Base-by-base conservation (phyloP, 768 basidiomycete genomes). In the Pilatotrama ljubarskyi region DNA sequence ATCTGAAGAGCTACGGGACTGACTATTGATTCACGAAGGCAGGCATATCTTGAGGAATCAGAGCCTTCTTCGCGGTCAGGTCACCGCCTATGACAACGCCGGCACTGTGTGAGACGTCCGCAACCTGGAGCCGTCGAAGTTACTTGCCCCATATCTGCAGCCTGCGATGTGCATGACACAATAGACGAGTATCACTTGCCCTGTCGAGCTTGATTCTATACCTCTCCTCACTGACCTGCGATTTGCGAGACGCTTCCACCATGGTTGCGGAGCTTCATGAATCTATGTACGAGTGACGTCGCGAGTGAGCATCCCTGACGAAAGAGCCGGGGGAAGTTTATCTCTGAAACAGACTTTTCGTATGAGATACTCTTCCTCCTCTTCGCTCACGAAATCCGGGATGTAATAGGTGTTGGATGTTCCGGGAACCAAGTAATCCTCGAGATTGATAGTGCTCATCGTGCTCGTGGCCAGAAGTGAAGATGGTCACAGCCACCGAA, bases 241-340 rank as follows among this genome's bases (percentile, higher is more conserved):
- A 64, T 89, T 89, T 4, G 81, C 76, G 11, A 92, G 77, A 13
- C 79, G 82, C 71, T 87, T 94, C 93, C 93, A 95, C 70, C 84
- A 89, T 25, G 84, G 86, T 66, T 83, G 84, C n/a, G 93, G 88
- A 2, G 86, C 83, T 64, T 90, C 90, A 40, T 74, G 69, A 61
- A 95, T 91, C 94, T 95, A 59, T 55, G 35, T 11, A 17, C 32
- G 37, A 44, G 53, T 49, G 38, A 51, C 53, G 42, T 35, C 46
- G n/a, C 51, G 51, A 32, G 51, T 55, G 36, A 60, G 47, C 40
- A 38, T 24, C 43, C 22, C 6, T 3, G 7, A 20, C 25, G 25
- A 29, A 15, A 29, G 44, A 46, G 9, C 51, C 36, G 56, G 48
- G 49, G 55, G 55, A 66, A 43, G 17, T 9, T n/a, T 48, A 9